Evolutionary conservation across 768 basidiomycete genomes (phyloP).

Genomic region (Lactifluus volemus): DNA sequence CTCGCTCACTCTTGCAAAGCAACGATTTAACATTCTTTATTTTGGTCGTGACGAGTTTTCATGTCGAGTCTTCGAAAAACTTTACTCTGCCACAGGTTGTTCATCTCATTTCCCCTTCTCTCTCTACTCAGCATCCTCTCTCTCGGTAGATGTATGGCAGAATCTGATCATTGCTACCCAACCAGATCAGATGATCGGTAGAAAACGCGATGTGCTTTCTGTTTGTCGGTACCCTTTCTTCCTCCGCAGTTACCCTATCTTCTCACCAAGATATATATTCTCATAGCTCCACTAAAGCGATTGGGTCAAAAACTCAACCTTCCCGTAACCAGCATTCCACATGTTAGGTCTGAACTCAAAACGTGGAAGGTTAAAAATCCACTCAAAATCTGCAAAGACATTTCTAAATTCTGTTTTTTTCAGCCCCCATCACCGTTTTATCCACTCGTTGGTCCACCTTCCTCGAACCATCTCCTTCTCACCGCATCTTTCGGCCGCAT

Average conservation of each 20-base stretch:
- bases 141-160: slow-evolving; percentile 64
- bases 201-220: slow-evolving; percentile 48
- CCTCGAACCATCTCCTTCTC: slow-evolving; percentile 51
- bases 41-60: slow-evolving; percentile 89
- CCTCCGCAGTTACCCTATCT: neutral
- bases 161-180: slow-evolving; percentile 61
- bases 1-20: too few relatives aligned
- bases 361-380: slow-evolving; percentile 46
- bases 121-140: neutral
- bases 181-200: slow-evolving; percentile 54
- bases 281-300: slow-evolving; percentile 59
- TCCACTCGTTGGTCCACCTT: slow-evolving; percentile 3
- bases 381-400: neutral
- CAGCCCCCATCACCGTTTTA: slow-evolving; percentile 36
- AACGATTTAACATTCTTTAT: slow-evolving; percentile 60
- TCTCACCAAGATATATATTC: neutral
- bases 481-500: slow-evolving; percentile 92
- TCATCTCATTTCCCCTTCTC: slow-evolving; percentile 16
- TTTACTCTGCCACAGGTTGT: slow-evolving; percentile 55
- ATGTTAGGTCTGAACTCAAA: slow-evolving; percentile 48
- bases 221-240: slow-evolving; percentile 37
- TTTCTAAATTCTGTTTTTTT: slow-evolving; percentile 23
- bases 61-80: slow-evolving; percentile 54
- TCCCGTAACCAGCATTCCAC: slow-evolving; percentile 54
- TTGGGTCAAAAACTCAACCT: slow-evolving; percentile 47